A percentile compares a stretch with the other conserved stretches of the same genome.
Evolutionary conservation across 202 grass and related monocot genomes (phyloP).

Genomic region (Musa balbisiana): DNA sequence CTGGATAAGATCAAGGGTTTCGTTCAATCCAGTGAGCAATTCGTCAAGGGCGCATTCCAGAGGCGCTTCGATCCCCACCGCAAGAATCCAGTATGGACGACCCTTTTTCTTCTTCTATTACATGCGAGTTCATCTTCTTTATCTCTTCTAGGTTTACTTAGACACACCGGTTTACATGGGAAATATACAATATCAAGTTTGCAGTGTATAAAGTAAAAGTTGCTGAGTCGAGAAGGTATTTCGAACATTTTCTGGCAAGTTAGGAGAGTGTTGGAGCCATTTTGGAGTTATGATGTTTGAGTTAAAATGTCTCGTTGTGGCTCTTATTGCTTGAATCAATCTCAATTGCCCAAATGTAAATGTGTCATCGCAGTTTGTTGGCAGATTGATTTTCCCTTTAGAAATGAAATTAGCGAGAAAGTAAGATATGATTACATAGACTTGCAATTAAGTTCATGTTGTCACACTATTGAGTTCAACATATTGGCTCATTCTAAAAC

Average conservation of each 20-base stretch:
- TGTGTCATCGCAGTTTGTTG: background rate
- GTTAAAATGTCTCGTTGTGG: background rate
- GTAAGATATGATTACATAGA: background rate
- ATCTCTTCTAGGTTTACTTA: background rate
- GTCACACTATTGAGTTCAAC: background rate
- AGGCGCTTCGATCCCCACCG: slow-evolving; percentile 10
- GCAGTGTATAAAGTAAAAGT: background rate
- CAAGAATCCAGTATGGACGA: slow-evolving; percentile 43
- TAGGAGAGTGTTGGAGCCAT: background rate
- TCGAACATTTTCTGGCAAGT: background rate
- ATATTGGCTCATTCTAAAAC: background rate
- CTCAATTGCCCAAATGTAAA: background rate
- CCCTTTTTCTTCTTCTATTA: background rate
- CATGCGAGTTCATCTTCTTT: background rate
- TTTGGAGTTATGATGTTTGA: background rate
- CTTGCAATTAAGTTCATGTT: background rate
- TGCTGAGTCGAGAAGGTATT: background rate
- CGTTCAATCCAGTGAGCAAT: slow-evolving; percentile 46
- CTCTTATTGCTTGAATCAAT: background rate
- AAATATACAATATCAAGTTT: background rate
- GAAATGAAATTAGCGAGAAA: background rate
- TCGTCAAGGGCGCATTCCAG: slow-evolving; percentile 51
- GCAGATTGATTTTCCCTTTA: background rate
- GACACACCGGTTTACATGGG: background rate
- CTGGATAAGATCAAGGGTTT: slow-evolving; percentile 47